These are phyloP conservation scores for Beauveria australis DNA, from an alignment of 2,329 filamentous ascomycete genomes.

Conservation along the genomic window DNA sequence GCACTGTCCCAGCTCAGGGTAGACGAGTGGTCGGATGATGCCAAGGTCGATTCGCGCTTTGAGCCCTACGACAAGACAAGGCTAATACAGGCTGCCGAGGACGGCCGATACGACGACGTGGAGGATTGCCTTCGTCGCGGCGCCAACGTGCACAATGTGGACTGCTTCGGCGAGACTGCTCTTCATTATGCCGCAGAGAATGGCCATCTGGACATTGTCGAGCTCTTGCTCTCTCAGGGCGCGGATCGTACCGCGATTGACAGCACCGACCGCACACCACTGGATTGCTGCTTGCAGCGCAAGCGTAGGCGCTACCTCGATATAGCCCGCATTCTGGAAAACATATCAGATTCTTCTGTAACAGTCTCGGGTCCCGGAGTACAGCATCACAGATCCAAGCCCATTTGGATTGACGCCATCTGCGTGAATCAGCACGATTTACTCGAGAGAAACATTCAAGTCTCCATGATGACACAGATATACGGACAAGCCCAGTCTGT, in stretches of 20 bases:
- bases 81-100: slow-evolving; percentile 11
- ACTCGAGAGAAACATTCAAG: slow-evolving; percentile 13
- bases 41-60: slow-evolving; percentile 3
- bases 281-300: slow-evolving; percentile 10
- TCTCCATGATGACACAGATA: slow-evolving; percentile 14
- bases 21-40: not conserved
- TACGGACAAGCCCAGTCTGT: slow-evolving; percentile 11
- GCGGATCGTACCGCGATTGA: not conserved
- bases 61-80: slow-evolving; percentile 10
- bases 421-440: slow-evolving; percentile 15
- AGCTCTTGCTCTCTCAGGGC: slow-evolving; percentile 1
- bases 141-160: slow-evolving; percentile 7
- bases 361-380: slow-evolving; percentile 2
- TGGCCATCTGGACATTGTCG: slow-evolving; percentile 3
- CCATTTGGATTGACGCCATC: slow-evolving; percentile 15
- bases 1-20: slow-evolving; percentile 2
- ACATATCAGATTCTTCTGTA: not conserved
- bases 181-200: slow-evolving; percentile 11
- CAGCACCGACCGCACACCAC: slow-evolving; percentile 6
- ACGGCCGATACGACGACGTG: slow-evolving; percentile 4
- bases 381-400: slow-evolving; percentile 1
- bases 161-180: slow-evolving; percentile 10
- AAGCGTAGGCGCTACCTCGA: slow-evolving; percentile 4
- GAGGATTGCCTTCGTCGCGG: slow-evolving; percentile 9
- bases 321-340: not conserved